Conservation (phyloP, 768 basidiomycete species). For the Dentipellis fragilis region DNA sequence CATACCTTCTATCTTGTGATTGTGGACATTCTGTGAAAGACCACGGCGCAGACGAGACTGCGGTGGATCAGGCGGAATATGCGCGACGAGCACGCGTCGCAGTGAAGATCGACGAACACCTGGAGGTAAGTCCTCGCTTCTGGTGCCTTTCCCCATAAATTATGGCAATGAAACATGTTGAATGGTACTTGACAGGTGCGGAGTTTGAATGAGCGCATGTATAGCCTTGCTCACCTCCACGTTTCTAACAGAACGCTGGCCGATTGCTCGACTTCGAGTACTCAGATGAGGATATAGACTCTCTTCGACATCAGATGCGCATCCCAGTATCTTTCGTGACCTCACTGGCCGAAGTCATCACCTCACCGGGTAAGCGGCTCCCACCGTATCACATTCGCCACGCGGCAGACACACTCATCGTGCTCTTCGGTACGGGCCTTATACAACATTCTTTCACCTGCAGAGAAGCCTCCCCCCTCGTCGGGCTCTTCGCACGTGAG, state of each 20-base stretch:
- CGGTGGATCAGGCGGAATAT: conserved; percentile 54
- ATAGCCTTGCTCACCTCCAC: neutral
- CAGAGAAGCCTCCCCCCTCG: conserved; percentile 19
- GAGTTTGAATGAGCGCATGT: conserved; percentile 10
- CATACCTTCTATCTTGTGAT: conserved; percentile 50
- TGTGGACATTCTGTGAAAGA: conserved; percentile 59
- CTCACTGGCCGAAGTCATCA: conserved; percentile 32
- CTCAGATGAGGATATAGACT: conserved; percentile 56
- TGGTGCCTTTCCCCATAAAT: neutral
- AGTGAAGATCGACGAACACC: conserved; percentile 68
- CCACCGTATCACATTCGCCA: conserved; percentile 5
- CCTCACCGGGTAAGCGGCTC: conserved; percentile 40
- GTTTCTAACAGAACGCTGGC: conserved; percentile 48
- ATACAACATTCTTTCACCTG: neutral
- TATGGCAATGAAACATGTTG: neutral
- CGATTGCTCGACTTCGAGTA: conserved; percentile 76
- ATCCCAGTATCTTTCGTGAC: conserved; percentile 40
- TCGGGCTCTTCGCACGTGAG: conserved; percentile 31
- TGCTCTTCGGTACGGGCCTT: neutral
- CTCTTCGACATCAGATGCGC: conserved; percentile 63
- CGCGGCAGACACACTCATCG: conserved; percentile 13
- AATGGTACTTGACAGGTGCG: conserved; percentile 8
- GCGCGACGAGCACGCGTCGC: conserved; percentile 66
- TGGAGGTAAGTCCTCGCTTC: conserved; percentile 46
- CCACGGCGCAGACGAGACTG: conserved; percentile 56